Evolutionary conservation across 2,329 filamentous ascomycete genomes (phyloP).

Genomic region (Leptosphaerulina australis): DNA sequence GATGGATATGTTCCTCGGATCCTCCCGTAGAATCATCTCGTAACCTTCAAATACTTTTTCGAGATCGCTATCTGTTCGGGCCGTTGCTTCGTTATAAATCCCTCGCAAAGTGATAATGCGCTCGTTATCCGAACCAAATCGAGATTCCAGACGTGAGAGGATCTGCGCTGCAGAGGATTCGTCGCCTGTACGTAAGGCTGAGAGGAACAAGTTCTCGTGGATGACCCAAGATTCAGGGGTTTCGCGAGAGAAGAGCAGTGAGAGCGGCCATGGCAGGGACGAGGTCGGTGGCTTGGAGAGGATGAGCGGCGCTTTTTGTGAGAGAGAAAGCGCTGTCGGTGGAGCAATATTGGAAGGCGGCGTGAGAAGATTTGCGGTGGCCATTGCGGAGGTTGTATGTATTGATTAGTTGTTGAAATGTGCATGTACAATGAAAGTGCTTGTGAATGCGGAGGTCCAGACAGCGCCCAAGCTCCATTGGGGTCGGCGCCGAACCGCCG

Average conservation of each 20-base stretch:
- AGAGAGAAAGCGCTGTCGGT: constrained; percentile 53
- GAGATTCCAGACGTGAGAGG: constrained; percentile 73
- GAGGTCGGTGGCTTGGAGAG: constrained; percentile 48
- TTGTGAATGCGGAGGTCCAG: constrained; percentile 17
- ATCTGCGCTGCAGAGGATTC: constrained; percentile 76
- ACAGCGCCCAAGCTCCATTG: constrained; percentile 19
- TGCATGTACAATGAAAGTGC: constrained; percentile 11
- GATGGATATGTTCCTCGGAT: constrained; percentile 81
- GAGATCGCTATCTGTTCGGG: constrained; percentile 68
- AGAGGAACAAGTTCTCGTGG: constrained; percentile 85
- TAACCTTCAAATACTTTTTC: constrained; percentile 77
- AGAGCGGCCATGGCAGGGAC: constrained; percentile 58
- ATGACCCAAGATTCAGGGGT: constrained; percentile 80
- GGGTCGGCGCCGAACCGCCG: constrained; percentile 6
- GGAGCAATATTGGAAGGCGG: constrained; percentile 51
- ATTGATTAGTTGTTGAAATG: constrained; percentile 9
- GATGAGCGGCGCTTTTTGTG: constrained; percentile 52
- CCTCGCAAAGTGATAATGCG: constrained; percentile 83
- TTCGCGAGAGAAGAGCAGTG: constrained; percentile 63
- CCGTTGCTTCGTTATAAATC: constrained; percentile 82
- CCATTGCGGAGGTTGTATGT: constrained; percentile 30
- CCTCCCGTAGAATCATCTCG: constrained; percentile 72
- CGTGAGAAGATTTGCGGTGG: constrained; percentile 46
- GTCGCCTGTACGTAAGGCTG: constrained; percentile 84
- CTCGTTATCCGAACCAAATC: constrained; percentile 86